Conservation (phyloP, 768 basidiomycete genomes). For the Macrolepiota albuminosa region DNA sequence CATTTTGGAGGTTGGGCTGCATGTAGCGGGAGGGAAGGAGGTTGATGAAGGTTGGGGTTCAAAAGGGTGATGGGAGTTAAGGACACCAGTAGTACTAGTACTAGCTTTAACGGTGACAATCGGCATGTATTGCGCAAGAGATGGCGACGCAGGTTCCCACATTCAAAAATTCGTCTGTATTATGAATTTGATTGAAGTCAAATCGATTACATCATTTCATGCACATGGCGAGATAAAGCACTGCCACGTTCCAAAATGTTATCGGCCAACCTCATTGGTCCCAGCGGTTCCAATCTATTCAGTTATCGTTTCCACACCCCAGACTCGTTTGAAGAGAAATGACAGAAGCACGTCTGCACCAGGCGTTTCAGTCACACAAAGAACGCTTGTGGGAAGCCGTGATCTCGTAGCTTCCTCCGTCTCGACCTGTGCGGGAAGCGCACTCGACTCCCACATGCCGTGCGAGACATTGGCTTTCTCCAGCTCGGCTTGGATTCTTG, state of each 20-base stretch:
- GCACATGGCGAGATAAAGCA: conserved; percentile 15
- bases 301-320: conserved; percentile 31
- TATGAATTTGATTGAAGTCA: conserved; percentile 22
- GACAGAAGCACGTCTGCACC: conserved; percentile 47
- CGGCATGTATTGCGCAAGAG: conserved; percentile 33
- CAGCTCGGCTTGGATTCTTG: conserved; percentile 51
- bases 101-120: conserved; percentile 20
- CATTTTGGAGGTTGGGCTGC: conserved; percentile 30
- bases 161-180: conserved; percentile 20
- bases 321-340: conserved; percentile 50
- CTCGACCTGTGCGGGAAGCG: conserved; percentile 51
- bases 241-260: background rate
- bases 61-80: conserved; percentile 9
- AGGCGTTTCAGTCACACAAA: conserved; percentile 58
- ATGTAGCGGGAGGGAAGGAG: conserved; percentile 10
- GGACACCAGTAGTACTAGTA: conserved; percentile 1
- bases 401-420: conserved; percentile 28
- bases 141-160: conserved; percentile 17
- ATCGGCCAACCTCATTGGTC: conserved; percentile 8
- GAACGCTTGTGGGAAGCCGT: conserved; percentile 28
- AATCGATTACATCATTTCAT: conserved; percentile 9
- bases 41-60: conserved; percentile 11
- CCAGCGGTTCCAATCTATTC: conserved; percentile 1
- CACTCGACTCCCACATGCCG: conserved; percentile 42
- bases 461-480: conserved; percentile 29